These are phyloP conservation scores for Penicillium taxi DNA, from an alignment of 495 filamentous ascomycete genomes.

Conservation along the genomic window DNA sequence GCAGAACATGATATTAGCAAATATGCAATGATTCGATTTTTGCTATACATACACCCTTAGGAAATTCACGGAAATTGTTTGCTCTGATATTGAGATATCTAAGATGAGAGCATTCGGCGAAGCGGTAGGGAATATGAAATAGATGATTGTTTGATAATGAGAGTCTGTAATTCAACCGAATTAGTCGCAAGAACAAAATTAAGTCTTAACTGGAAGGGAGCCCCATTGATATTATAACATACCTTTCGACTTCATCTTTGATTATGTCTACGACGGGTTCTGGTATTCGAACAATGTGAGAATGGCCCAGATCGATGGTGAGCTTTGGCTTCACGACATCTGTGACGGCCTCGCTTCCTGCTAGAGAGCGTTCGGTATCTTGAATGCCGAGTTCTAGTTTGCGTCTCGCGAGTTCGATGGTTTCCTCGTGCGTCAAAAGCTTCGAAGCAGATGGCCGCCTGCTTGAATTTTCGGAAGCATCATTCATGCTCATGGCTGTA, in stretches of 20 bases:
- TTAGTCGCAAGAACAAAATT: slow-evolving; percentile 4
- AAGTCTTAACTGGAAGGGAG: neutral
- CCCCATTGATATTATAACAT: slow-evolving; percentile 18
- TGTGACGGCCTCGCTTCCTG: slow-evolving; percentile 59
- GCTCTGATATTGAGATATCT: slow-evolving; percentile 92
- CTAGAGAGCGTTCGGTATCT: slow-evolving; percentile 60
- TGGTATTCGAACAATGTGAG: slow-evolving; percentile 69
- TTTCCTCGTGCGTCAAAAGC: slow-evolving; percentile 36
- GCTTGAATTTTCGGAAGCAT: slow-evolving; percentile 12
- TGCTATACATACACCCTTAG: slow-evolving; percentile 57
- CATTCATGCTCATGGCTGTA: slow-evolving; percentile 25
- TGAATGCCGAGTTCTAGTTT: slow-evolving; percentile 60
- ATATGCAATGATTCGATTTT: neutral
- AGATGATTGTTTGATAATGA: slow-evolving; percentile 86
- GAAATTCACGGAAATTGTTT: slow-evolving; percentile 83
- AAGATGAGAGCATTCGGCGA: slow-evolving; percentile 78
- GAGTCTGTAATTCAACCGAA: slow-evolving; percentile 45
- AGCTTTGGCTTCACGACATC: slow-evolving; percentile 67
- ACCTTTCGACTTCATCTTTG: slow-evolving; percentile 89
- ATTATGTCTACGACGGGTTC: slow-evolving; percentile 88
- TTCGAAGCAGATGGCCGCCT: slow-evolving; percentile 21
- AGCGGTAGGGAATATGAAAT: slow-evolving; percentile 65
- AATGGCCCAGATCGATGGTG: slow-evolving; percentile 83
- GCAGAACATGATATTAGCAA: slow-evolving; percentile 17
- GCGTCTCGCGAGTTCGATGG: slow-evolving; percentile 50